Conservation (phyloP, 768 basidiomycete genomes). For the Pholiota conissans region DNA sequence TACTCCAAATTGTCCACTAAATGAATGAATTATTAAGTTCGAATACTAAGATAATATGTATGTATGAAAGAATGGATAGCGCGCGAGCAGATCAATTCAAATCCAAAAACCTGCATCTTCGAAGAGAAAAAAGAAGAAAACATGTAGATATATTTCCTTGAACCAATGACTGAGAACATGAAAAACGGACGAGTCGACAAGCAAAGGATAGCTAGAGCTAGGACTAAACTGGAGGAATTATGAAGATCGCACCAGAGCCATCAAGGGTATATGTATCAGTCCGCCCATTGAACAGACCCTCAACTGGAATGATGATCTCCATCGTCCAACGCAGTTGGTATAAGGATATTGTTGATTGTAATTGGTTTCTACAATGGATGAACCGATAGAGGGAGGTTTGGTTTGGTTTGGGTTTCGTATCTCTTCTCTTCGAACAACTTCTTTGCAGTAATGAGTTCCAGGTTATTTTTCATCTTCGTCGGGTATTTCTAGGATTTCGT, state of each 20-base stretch:
- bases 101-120: neutral
- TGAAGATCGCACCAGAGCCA: neutral
- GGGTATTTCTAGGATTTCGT: conserved; percentile 54
- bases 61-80: too few species aligned
- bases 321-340: neutral
- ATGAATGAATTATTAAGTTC: neutral
- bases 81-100: too few species aligned
- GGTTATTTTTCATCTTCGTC: conserved; percentile 45
- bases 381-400: neutral
- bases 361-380: neutral
- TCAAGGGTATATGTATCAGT: neutral
- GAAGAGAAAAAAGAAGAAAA: neutral
- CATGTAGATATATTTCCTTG: neutral
- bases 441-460: neutral
- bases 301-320: neutral
- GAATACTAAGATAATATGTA: neutral
- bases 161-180: neutral
- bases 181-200: neutral
- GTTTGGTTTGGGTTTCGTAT: neutral
- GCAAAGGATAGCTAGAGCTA: neutral
- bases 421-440: neutral
- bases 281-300: neutral
- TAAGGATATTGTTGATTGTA: neutral
- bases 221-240: neutral
- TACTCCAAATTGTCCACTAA: neutral